Conservation (phyloP, 2,329 filamentous ascomycete species). For the Chaetothyriales sp. region DNA sequence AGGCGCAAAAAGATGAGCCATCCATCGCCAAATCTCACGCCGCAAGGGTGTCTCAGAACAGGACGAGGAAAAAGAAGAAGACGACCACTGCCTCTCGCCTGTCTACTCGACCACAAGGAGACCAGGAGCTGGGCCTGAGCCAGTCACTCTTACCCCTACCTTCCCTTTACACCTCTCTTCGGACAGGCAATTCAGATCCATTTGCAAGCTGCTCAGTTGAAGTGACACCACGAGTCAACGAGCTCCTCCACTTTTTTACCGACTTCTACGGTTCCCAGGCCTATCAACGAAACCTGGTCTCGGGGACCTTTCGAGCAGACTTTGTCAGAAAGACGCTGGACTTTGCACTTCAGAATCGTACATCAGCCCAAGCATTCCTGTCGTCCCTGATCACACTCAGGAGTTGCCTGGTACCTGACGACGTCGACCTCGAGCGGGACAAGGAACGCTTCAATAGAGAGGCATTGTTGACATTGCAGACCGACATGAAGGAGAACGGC, state of each 20-base stretch:
- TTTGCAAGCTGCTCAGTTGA: conserved; percentile 4
- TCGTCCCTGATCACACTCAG: background rate
- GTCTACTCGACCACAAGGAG: background rate
- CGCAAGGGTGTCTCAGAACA: background rate
- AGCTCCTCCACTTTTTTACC: conserved; percentile 4
- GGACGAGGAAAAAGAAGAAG: background rate
- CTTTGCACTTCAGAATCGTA: background rate
- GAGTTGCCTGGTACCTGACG: background rate
- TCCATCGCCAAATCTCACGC: conserved; percentile 1
- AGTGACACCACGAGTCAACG: conserved; percentile 3
- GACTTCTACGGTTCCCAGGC: background rate
- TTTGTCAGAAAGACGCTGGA: background rate
- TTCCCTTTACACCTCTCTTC: conserved; percentile 1
- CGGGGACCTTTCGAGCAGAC: background rate
- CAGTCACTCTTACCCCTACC: background rate
- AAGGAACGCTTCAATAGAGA: background rate
- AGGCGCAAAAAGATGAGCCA: background rate
- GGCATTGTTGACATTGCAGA: background rate
- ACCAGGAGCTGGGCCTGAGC: background rate
- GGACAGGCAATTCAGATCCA: conserved; percentile 8
- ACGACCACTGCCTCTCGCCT: background rate
- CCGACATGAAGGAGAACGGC: background rate
- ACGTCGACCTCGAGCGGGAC: background rate
- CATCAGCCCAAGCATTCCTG: background rate
- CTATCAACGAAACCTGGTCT: background rate